phyloP scores from a whole-genome alignment of 106 monocot genomes.

The Allium fistulosum region DNA sequence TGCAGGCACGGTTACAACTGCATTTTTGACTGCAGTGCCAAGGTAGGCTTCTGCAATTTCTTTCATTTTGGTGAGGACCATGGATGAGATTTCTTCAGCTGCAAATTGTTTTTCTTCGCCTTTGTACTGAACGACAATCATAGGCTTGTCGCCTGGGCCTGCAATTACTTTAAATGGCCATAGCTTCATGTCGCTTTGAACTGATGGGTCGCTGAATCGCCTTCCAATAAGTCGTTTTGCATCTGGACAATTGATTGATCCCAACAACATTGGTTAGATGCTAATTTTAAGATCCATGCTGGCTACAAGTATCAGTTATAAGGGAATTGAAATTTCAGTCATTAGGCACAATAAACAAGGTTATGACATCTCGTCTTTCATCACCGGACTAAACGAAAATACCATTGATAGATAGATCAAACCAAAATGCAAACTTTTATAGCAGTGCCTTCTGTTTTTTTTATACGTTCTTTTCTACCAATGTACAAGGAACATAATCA shows the following conservation, averaged over 20 bases:
- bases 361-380: too few relatives aligned
- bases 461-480: too few relatives aligned
- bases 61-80: slow-evolving; percentile 10
- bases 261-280: too few relatives aligned
- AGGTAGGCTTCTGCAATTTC: slow-evolving; percentile 63
- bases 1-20: slow-evolving; percentile 35
- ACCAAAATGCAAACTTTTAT: too few relatives aligned
- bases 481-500: too few relatives aligned
- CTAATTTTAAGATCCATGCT: too few relatives aligned
- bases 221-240: slow-evolving; percentile 13
- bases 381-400: too few relatives aligned
- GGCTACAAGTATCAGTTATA: too few relatives aligned
- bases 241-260: not conserved
- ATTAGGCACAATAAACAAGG: too few relatives aligned
- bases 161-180: slow-evolving; percentile 19
- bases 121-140: slow-evolving; percentile 16
- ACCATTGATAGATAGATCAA: too few relatives aligned
- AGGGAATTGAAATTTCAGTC: too few relatives aligned
- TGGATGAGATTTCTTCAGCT: slow-evolving; percentile 15
- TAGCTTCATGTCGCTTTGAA: slow-evolving; percentile 12
- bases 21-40: slow-evolving; percentile 24
- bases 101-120: slow-evolving; percentile 17
- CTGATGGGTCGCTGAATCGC: slow-evolving; percentile 12
- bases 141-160: slow-evolving; percentile 13
- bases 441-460: too few relatives aligned